Conservation (phyloP, 2,329 filamentous ascomycete genomes). For the Phialocephala subalpina region DNA sequence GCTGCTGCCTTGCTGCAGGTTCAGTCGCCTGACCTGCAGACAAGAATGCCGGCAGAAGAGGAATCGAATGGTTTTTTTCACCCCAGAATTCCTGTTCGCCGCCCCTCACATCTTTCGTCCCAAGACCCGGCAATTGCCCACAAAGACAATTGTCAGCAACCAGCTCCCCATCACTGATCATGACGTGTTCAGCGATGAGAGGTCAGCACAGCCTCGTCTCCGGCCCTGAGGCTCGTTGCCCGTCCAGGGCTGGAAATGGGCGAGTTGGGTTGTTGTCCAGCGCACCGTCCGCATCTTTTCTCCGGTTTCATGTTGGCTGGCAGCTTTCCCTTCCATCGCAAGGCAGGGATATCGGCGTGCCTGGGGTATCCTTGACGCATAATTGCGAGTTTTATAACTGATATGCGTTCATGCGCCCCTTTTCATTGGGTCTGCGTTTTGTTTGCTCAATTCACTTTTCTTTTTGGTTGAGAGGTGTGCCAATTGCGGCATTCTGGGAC, state of each 20-base stretch:
- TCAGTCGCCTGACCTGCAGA: not conserved
- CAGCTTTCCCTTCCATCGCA: not conserved
- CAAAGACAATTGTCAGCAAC: constrained; percentile 4
- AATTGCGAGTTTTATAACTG: constrained; percentile 8
- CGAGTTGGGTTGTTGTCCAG: not conserved
- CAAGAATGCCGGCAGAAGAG: not conserved
- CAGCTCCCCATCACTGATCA: not conserved
- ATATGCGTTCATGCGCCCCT: constrained; percentile 10
- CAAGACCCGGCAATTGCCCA: not conserved
- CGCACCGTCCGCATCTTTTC: not conserved
- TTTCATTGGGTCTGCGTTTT: constrained; percentile 2
- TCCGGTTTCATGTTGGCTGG: not conserved
- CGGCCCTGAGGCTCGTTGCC: not conserved
- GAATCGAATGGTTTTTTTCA: constrained; percentile 5
- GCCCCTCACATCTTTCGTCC: not conserved
- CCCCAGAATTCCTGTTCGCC: not conserved
- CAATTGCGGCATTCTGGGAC: not conserved
- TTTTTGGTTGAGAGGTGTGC: not conserved
- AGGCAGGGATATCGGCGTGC: not conserved
- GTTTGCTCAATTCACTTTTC: not conserved
- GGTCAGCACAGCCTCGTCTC: constrained; percentile 3
- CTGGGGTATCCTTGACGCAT: not conserved
- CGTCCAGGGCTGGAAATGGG: not conserved
- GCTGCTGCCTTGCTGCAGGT: not conserved
- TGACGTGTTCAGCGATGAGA: constrained; percentile 8